These are phyloP conservation scores for Fusarium hainanense DNA, from an alignment of 2,329 filamentous ascomycete species.

Conservation along the genomic window DNA sequence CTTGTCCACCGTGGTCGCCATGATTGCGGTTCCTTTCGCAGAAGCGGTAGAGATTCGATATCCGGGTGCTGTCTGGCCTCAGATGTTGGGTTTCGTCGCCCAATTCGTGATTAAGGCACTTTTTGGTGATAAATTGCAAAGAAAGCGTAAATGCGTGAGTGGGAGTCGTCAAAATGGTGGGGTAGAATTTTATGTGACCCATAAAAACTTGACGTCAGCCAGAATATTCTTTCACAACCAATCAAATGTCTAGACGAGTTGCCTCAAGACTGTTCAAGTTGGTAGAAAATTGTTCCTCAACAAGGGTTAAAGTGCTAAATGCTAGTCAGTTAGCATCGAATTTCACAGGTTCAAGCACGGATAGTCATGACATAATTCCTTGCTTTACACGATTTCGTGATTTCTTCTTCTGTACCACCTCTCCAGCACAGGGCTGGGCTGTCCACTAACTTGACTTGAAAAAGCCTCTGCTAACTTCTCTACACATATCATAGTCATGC, in stretches of 20 bases:
- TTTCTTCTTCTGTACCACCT: slow-evolving; percentile 28
- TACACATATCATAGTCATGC: slow-evolving; percentile 25
- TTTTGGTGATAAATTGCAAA: slow-evolving; percentile 42
- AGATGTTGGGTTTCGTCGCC: slow-evolving; percentile 35
- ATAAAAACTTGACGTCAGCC: slow-evolving; percentile 50
- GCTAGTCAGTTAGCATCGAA: not conserved
- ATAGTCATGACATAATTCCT: not conserved
- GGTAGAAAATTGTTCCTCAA: not conserved
- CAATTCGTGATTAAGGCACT: slow-evolving; percentile 32
- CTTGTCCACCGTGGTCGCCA: slow-evolving; percentile 99
- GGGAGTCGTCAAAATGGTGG: slow-evolving; percentile 50
- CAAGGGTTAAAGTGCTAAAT: not conserved
- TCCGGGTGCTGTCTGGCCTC: slow-evolving; percentile 28
- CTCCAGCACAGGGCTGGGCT: slow-evolving; percentile 3
- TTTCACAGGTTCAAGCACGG: not conserved
- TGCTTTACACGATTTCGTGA: slow-evolving; percentile 23
- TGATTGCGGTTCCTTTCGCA: slow-evolving; percentile 59
- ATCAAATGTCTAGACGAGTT: slow-evolving; percentile 14
- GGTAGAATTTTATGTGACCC: slow-evolving; percentile 39
- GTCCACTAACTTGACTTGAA: slow-evolving; percentile 10
- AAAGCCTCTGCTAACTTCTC: slow-evolving; percentile 13
- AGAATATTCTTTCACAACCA: slow-evolving; percentile 14
- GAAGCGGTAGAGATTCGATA: slow-evolving; percentile 23
- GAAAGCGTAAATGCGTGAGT: slow-evolving; percentile 39
- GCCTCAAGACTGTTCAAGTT: not conserved